These are phyloP conservation scores for Clavispora carvajalis DNA, from an alignment of 805 yeast species.

Conservation along the genomic window DNA sequence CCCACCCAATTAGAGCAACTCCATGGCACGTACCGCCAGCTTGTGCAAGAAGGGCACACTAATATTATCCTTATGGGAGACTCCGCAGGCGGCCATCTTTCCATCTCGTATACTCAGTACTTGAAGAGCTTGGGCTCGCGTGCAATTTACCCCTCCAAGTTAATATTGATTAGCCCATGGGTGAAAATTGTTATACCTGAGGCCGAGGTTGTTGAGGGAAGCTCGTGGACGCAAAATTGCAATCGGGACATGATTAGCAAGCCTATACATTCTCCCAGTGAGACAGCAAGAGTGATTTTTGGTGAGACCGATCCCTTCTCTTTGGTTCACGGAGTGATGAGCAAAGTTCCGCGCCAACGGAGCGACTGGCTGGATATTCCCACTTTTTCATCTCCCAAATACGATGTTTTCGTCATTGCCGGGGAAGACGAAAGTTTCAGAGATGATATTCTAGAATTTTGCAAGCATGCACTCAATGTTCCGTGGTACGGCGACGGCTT, in stretches of 20 bases:
- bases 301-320: slow-evolving; percentile 13
- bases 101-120: slow-evolving; percentile 25
- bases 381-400: slow-evolving; percentile 21
- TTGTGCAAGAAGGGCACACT: slow-evolving; percentile 16
- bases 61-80: slow-evolving; percentile 37
- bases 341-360: slow-evolving; percentile 15
- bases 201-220: slow-evolving; percentile 22
- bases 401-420: slow-evolving; percentile 25
- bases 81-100: slow-evolving; percentile 40
- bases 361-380: slow-evolving; percentile 32
- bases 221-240: slow-evolving; percentile 30
- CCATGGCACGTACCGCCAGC: slow-evolving; percentile 20
- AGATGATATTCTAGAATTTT: slow-evolving; percentile 35
- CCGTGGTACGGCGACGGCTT: slow-evolving; percentile 17
- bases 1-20: slow-evolving; percentile 31
- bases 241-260: slow-evolving; percentile 12
- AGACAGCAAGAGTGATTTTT: slow-evolving; percentile 6
- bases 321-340: slow-evolving; percentile 21
- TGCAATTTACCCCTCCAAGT: slow-evolving; percentile 21
- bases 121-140: slow-evolving; percentile 13
- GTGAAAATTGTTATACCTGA: slow-evolving; percentile 23
- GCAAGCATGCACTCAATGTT: slow-evolving; percentile 25
- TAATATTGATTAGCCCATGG: slow-evolving; percentile 36
- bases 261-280: slow-evolving; percentile 4
- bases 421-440: slow-evolving; percentile 41